Percentiles rank a stretch among this genome's conserved stretches.
phyloP scores from a whole-genome alignment of 1,284 basidiomycete genomes.

The Porphyrellus sp. region DNA sequence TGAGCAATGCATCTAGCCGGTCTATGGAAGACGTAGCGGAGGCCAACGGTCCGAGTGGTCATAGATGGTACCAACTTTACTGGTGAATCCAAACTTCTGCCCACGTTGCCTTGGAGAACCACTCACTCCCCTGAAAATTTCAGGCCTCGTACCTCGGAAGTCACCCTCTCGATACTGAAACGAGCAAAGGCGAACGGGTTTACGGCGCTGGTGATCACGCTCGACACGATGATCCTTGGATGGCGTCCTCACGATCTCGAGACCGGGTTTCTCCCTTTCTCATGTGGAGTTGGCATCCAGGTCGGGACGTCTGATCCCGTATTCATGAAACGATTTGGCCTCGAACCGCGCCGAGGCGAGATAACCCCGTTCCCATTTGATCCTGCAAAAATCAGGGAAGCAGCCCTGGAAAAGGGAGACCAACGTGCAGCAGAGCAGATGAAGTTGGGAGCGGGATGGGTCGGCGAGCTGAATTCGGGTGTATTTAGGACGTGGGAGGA shows the following conservation, averaged over 20 bases:
- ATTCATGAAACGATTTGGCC: constrained; percentile 44
- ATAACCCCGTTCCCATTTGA: constrained; percentile 56
- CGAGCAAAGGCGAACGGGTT: constrained; percentile 51
- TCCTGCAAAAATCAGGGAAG: constrained; percentile 40
- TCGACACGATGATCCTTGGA: constrained; percentile 49
- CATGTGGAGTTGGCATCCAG: constrained; percentile 43
- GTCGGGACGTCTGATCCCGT: constrained; percentile 50
- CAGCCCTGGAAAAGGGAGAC: constrained; percentile 44
- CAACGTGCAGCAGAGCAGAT: constrained; percentile 38
- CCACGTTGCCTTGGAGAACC: neutral
- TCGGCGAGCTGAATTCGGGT: constrained; percentile 59
- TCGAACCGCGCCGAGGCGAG: constrained; percentile 32
- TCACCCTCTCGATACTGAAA: constrained; percentile 46
- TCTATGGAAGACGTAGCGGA: constrained; percentile 55
- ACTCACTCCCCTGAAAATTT: neutral
- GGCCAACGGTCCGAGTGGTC: constrained; percentile 42
- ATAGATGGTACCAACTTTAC: constrained; percentile 64
- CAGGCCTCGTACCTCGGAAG: constrained; percentile 47
- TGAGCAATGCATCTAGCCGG: constrained; percentile 55
- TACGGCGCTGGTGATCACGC: constrained; percentile 50
- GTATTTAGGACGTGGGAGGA: constrained; percentile 65
- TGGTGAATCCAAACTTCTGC: constrained; percentile 35
- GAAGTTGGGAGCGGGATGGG: constrained; percentile 52
- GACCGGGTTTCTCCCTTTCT: constrained; percentile 40
- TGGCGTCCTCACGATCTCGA: constrained; percentile 51